Base-by-base conservation (phyloP, 106 monocot species). In the Dendrobium catenatum region DNA sequence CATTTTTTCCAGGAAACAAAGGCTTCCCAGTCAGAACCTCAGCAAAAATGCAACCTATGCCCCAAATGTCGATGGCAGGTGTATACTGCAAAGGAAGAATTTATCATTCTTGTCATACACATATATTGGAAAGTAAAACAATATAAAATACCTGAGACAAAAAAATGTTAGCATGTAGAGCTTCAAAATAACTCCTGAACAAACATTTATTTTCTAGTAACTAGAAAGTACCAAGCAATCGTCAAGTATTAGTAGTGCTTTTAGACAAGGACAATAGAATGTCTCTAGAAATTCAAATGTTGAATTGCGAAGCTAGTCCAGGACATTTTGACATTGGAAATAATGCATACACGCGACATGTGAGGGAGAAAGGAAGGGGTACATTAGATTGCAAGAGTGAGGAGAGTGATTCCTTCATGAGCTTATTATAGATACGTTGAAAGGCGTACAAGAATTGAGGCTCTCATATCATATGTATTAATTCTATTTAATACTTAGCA, bases 31-130 rank as follows among this genome's bases (percentile, higher is more conserved):
- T 94, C 68, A 97, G 82, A 58, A 97, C 85, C 78, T 97, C 96
- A 44, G 96, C 96, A 85, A 97, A 97, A 67, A 97, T 97, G 85
- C 96, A 97, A 76, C 96, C 96, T 78, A 96, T 96, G 80, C 96
- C 94, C 96, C 94, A 96, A 19, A 94, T 90, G 85, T 96, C 96
- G 83, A 96, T 96, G 37, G 96, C 94, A 41, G 96, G 84, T 67
- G 94, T 93, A 64, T 96, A 96, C 96, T 96, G 92, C 83, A 84
- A 83, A 77, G 24, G 42, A 22, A 79, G 78, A 79, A 83, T 22
- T 1, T 46, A 54, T 4, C 70, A 75, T 5, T 80, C 51, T 68
- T 17, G 37, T 42, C 42, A 73, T 68, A 1, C 24, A 55, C 19
- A 9, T 55, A 26, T 22, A 67, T 6, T 76, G 20, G 37, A 56